A percentile compares a stretch with the other conserved stretches of the same genome.
Evolutionary conservation across 2,329 filamentous ascomycete genomes (phyloP).

Genomic region (Monascus ruber): DNA sequence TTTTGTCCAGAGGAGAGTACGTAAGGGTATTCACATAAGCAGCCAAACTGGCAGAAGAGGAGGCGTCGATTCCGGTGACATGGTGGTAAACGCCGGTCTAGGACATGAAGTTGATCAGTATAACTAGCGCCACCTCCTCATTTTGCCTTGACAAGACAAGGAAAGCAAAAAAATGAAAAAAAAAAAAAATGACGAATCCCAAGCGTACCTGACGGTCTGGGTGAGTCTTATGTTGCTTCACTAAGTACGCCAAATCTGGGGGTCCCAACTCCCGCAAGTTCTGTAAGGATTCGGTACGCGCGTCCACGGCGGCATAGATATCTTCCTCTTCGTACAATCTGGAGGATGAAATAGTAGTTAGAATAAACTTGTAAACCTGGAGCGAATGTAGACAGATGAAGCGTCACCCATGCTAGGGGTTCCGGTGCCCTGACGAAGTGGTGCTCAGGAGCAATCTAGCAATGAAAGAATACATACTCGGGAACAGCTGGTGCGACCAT

Average conservation of each 20-base stretch:
- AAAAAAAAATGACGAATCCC: conserved; percentile 5
- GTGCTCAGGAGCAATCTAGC: conserved; percentile 13
- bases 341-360: conserved; percentile 9
- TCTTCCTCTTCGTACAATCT: conserved; percentile 92
- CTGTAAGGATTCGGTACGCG: conserved; percentile 78
- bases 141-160: background rate
- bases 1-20: conserved; percentile 72
- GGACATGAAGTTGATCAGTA: conserved; percentile 1
- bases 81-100: conserved; percentile 93
- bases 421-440: background rate
- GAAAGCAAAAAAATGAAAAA: conserved; percentile 1
- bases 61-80: conserved; percentile 93
- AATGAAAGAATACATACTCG: conserved; percentile 45
- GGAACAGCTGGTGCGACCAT: conserved; percentile 68
- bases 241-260: conserved; percentile 86
- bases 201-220: conserved; percentile 44
- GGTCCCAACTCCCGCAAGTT: conserved; percentile 85
- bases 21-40: conserved; percentile 98
- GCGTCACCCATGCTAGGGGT: background rate
- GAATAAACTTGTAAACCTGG: conserved; percentile 1
- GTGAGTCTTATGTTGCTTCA: conserved; percentile 60
- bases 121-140: conserved; percentile 1
- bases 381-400: conserved; percentile 3
- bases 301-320: conserved; percentile 73
- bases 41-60: conserved; percentile 89